phyloP scores from a whole-genome alignment of 2,329 filamentous ascomycete species.

The Exutisphaerella laricina region DNA sequence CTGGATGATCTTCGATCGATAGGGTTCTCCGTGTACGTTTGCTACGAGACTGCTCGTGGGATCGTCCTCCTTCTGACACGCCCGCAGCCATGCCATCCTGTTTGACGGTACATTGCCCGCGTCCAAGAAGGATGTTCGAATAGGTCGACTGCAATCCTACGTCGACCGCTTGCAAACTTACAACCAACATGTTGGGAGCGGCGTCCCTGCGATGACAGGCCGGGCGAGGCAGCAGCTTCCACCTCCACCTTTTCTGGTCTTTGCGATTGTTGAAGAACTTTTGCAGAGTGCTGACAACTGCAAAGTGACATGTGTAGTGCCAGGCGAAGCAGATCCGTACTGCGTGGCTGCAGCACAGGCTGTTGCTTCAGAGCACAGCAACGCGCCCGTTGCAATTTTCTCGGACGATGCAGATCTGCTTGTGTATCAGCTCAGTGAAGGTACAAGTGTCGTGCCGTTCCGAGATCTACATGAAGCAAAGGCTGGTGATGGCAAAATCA shows the following conservation, averaged over 20 bases:
- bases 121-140: constrained; percentile 58
- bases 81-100: constrained; percentile 60
- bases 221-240: constrained; percentile 37
- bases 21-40: constrained; percentile 58
- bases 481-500: constrained; percentile 1
- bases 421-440: constrained; percentile 60
- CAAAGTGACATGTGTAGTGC: constrained; percentile 54
- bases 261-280: constrained; percentile 68
- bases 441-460: constrained; percentile 63
- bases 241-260: constrained; percentile 66
- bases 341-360: constrained; percentile 63
- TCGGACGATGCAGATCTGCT: constrained; percentile 87
- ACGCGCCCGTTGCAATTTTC: constrained; percentile 48
- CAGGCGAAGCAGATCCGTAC: constrained; percentile 78
- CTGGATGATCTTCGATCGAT: constrained; percentile 54
- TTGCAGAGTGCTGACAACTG: constrained; percentile 36
- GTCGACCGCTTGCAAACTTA: constrained; percentile 53
- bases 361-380: constrained; percentile 38
- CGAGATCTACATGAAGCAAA: constrained; percentile 50
- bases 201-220: constrained; percentile 10
- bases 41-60: no score
- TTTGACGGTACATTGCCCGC: constrained; percentile 79
- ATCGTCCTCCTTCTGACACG: background rate
- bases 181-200: constrained; percentile 30
- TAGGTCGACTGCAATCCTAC: constrained; percentile 54